Evolutionary conservation across 176 grass and related monocot genomes (phyloP).

Genomic region (Alloteropsis semialata): DNA sequence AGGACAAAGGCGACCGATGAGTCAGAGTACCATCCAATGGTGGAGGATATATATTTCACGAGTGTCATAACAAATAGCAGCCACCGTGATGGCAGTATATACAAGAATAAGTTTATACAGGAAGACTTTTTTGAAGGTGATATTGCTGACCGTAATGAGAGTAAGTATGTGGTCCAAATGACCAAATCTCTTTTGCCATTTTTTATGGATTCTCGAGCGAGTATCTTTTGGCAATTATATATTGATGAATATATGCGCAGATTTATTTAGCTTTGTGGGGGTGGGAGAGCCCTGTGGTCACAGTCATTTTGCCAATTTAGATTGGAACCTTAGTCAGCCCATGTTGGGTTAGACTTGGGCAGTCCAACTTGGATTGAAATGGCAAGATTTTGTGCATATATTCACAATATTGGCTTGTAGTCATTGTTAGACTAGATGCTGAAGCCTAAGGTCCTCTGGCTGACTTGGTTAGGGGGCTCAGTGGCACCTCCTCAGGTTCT

Average conservation of each 20-base stretch:
- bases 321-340: not conserved
- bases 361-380: too few species aligned
- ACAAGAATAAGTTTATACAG: not conserved
- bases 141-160: not conserved
- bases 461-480: too few species aligned
- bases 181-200: not conserved
- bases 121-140: not conserved
- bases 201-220: not conserved
- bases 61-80: not conserved
- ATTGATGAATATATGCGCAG: not conserved
- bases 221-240: not conserved
- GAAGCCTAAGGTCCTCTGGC: too few species aligned
- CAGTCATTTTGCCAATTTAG: not conserved
- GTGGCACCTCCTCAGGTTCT: too few species aligned
- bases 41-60: not conserved
- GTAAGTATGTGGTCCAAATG: not conserved
- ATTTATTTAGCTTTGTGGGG: too few species aligned
- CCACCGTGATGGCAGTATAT: slow-evolving; percentile 2
- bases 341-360: too few species aligned
- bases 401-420: too few species aligned
- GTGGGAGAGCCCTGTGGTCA: too few species aligned
- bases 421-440: not conserved
- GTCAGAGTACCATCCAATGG: not conserved
- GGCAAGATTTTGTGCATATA: too few species aligned
- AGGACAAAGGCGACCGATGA: too few species aligned